Percentiles rank a stretch among this genome's conserved stretches.
These are phyloP conservation scores for Cordyceps militaris DNA, from an alignment of 2,329 filamentous ascomycete genomes.

Conservation along the genomic window DNA sequence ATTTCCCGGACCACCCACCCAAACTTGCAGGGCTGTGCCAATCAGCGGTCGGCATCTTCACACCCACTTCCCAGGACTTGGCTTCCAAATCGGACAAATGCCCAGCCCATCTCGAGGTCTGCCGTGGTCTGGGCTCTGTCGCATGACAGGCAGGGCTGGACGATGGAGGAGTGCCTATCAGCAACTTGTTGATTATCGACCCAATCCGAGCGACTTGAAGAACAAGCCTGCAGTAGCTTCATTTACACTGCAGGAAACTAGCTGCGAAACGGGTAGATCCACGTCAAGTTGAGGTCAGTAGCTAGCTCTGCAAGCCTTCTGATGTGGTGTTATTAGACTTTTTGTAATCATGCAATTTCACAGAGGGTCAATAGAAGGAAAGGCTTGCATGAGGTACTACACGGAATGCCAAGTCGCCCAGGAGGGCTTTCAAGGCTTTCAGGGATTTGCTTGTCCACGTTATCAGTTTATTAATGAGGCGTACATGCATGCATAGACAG, in stretches of 20 bases:
- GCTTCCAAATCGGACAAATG: slow-evolving; percentile 1
- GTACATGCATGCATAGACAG: not conserved
- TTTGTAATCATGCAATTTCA: not conserved
- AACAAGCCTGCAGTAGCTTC: not conserved
- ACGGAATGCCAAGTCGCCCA: not conserved
- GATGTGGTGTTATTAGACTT: not conserved
- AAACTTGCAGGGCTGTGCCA: not conserved
- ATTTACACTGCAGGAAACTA: not conserved
- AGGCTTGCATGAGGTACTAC: not conserved
- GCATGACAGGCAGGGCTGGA: not conserved
- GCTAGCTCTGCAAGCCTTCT: not conserved
- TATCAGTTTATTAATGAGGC: not conserved
- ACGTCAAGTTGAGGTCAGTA: not conserved
- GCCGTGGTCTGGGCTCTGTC: slow-evolving; percentile 3
- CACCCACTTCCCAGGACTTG: not conserved
- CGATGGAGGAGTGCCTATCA: not conserved
- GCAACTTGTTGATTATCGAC: not conserved
- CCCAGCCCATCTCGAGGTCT: not conserved
- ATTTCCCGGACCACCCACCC: not conserved
- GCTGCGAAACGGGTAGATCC: not conserved
- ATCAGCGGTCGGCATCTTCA: not conserved
- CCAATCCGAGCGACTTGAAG: too few relatives aligned
- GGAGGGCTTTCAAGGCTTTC: not conserved
- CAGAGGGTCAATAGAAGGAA: not conserved
- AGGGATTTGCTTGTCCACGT: slow-evolving; percentile 4